Evolutionary conservation across 2,329 filamentous ascomycete genomes (phyloP).

Genomic region (Cercospora zeae-maydis): DNA sequence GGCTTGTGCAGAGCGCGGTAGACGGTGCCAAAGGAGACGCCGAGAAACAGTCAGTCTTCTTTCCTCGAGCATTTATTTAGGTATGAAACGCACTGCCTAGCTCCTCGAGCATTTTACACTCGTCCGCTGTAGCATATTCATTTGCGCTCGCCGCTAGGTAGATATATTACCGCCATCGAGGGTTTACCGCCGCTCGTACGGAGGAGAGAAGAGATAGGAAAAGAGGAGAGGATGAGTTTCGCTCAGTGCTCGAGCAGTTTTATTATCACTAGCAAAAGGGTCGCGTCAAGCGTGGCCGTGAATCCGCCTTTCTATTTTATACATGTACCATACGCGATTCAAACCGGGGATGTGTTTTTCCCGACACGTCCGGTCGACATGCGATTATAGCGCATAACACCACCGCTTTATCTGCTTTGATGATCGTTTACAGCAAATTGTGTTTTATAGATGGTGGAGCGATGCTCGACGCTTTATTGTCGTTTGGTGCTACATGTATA

Average conservation of each 20-base stretch:
- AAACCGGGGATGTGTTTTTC: neutral
- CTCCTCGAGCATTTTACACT: slow-evolving; percentile 94
- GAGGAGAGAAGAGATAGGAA: slow-evolving; percentile 15
- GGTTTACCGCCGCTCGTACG: slow-evolving; percentile 7
- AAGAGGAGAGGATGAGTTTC: slow-evolving; percentile 1
- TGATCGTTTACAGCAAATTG: too few species aligned
- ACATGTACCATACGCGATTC: neutral
- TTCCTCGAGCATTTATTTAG: neutral
- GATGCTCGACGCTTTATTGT: too few species aligned
- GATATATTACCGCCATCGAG: slow-evolving; percentile 9
- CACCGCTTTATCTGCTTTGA: neutral
- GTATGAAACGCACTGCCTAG: slow-evolving; percentile 75
- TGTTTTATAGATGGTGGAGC: too few species aligned
- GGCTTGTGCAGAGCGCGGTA: slow-evolving; percentile 92
- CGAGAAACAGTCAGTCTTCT: slow-evolving; percentile 44
- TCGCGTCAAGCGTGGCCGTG: neutral
- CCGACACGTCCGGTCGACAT: neutral
- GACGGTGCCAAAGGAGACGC: slow-evolving; percentile 92
- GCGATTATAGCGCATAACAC: neutral
- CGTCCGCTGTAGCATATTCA: slow-evolving; percentile 68
- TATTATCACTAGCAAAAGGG: neutral
- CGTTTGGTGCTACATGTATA: too few species aligned
- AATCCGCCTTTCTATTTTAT: too few species aligned
- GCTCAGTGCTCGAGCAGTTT: neutral
- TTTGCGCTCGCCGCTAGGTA: slow-evolving; percentile 11